Evolutionary conservation across 306 rosid genomes (phyloP), one percentile per base, ranked within the genome.

Genomic region (Oemleria cerasiformis): DNA sequence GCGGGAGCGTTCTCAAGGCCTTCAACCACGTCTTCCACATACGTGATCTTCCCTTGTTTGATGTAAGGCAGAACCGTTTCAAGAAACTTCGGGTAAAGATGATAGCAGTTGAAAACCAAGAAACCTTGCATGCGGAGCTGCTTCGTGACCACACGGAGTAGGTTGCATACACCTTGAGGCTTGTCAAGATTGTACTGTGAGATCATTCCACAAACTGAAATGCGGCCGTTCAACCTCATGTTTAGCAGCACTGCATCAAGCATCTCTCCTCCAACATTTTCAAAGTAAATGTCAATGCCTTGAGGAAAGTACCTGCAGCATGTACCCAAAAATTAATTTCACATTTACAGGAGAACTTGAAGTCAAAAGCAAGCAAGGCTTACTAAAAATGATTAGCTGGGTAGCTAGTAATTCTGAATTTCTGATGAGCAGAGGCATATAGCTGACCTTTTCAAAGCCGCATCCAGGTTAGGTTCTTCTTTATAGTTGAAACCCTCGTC

Each of bases 1-100:
- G 80, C 60, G 1, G 80, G 84, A 25, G 65, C 85, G 9, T 11
- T 78, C 71, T 81, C 80, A 8, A 84, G 77, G 55, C 88, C 86
- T 71, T 79, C 56, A 55, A 75, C 86, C 5, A 67, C 56, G 21
- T 82, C 85, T 59, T 84, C 82, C 51, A 68, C 68, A 16, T 61
- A 81, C 0, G 23, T 68, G 15, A 84, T 61, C 63, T 84, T 87
- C 44, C 88, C 90, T 70, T 86, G 82, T 72, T 77, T 86, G 7
- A 83, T 75, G 47, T 59, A 58, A 65, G 96, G 92, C 80, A 87
- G 65, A 42, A 89, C 65, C 25, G 74, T 76, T 3, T 89, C 97
- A 55, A 87, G 81, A 68, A 86, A 86, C 79, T 89, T 81, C 0
- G 83, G 80, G 70, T 84, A 87, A 3, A 78, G 75, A 48, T 87